Conservation (phyloP, 495 filamentous ascomycete genomes). For the Hyaloscypha variabilis region DNA sequence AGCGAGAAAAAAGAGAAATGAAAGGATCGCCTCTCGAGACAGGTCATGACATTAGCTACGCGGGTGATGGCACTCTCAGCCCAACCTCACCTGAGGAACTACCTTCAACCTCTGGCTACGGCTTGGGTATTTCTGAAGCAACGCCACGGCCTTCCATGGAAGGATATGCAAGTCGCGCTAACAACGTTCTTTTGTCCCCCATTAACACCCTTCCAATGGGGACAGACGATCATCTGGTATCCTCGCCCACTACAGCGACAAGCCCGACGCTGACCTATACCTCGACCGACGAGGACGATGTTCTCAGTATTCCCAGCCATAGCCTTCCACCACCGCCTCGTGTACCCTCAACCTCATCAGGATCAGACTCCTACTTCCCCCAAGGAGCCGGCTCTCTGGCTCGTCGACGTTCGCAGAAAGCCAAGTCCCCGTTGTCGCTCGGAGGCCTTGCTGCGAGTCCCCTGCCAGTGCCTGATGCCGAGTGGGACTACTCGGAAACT, state of each 20-base stretch:
- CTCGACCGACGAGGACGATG: conserved; percentile 79
- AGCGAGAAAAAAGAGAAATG: conserved; percentile 55
- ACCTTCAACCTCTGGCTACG: conserved; percentile 34
- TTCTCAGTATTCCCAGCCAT: conserved; percentile 56
- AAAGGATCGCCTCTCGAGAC: conserved; percentile 50
- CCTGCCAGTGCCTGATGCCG: conserved; percentile 44
- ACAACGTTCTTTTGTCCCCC: conserved; percentile 35
- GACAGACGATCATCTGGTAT: conserved; percentile 26
- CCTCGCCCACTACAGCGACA: conserved; percentile 38
- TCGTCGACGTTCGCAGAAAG: conserved; percentile 53
- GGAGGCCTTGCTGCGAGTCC: conserved; percentile 47
- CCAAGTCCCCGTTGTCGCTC: conserved; percentile 63
- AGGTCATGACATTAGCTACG: conserved; percentile 17
- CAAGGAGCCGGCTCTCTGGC: conserved; percentile 40
- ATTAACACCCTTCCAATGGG: conserved; percentile 31
- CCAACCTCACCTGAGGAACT: conserved; percentile 26
- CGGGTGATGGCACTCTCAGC: conserved; percentile 28
- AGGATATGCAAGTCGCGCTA: conserved; percentile 35
- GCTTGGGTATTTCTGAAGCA: conserved; percentile 51
- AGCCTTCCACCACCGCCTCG: conserved; percentile 36
- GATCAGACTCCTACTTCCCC: conserved; percentile 68
- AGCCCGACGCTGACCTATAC: conserved; percentile 65
- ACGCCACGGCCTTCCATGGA: conserved; percentile 51
- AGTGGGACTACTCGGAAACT: conserved; percentile 90
- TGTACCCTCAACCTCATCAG: conserved; percentile 53